phyloP scores from a whole-genome alignment of 2,329 filamentous ascomycete species.

The Calonectria hawksworthii region DNA sequence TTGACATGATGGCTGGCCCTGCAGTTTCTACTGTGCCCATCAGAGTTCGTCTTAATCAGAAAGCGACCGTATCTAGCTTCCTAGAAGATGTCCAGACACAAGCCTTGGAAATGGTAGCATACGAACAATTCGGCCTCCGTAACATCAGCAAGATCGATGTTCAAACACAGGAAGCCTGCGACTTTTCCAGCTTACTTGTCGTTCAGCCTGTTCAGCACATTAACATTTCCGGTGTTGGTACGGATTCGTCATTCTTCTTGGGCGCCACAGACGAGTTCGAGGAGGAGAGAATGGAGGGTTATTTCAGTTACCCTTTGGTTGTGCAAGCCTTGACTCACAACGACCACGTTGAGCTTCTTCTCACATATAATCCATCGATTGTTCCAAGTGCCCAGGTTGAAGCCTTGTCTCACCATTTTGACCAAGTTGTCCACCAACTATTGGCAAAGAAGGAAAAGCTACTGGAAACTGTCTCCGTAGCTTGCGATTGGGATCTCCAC shows the following conservation, averaged over 20 bases:
- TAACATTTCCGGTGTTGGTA: slow-evolving; percentile 37
- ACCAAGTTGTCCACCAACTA: background rate
- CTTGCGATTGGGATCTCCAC: background rate
- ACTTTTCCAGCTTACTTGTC: slow-evolving; percentile 29
- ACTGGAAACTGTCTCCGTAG: background rate
- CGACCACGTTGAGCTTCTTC: background rate
- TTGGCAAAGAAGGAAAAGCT: background rate
- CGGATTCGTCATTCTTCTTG: background rate
- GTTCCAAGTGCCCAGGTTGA: background rate
- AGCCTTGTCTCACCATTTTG: slow-evolving; percentile 1
- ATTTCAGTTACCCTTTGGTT: slow-evolving; percentile 4
- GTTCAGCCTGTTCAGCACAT: background rate
- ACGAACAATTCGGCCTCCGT: slow-evolving; percentile 34
- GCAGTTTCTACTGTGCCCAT: slow-evolving; percentile 52
- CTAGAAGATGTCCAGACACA: slow-evolving; percentile 50
- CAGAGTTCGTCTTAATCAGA: slow-evolving; percentile 42
- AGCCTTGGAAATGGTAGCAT: slow-evolving; percentile 30
- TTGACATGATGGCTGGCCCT: slow-evolving; percentile 42
- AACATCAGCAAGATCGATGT: slow-evolving; percentile 35
- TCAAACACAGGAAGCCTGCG: slow-evolving; percentile 16
- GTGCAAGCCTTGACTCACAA: background rate
- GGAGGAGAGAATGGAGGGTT: slow-evolving; percentile 3
- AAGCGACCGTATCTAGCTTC: slow-evolving; percentile 52
- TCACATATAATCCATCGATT: background rate
- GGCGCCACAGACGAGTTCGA: background rate